Percentiles rank a stretch among this genome's conserved stretches.
phyloP scores from a whole-genome alignment of 331 rosid genomes.

The Malus hybrid region DNA sequence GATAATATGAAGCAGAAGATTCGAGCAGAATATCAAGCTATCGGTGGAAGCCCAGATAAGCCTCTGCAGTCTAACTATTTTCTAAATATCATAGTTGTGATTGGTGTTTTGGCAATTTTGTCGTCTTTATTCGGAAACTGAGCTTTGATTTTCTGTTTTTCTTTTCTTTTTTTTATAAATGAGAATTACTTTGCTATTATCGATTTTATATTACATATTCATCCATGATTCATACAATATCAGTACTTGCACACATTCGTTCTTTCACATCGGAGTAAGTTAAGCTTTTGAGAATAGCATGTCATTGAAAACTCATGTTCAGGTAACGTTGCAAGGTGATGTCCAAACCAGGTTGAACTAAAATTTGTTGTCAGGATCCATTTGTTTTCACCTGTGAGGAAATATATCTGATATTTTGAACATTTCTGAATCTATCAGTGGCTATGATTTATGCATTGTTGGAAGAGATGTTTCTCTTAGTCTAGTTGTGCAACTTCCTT shows the following conservation, averaged over 20 bases:
- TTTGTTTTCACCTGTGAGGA: too few species aligned
- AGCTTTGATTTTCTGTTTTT: constrained; percentile 3
- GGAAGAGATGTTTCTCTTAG: too few species aligned
- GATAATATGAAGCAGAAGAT: constrained; percentile 77
- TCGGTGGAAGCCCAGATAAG: constrained; percentile 94
- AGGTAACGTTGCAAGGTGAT: too few species aligned
- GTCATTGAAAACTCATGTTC: background rate
- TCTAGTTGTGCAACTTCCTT: too few species aligned
- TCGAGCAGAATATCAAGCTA: constrained; percentile 68
- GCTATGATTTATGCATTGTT: too few species aligned
- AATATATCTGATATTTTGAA: too few species aligned
- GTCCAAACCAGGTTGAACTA: too few species aligned
- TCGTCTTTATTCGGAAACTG: constrained; percentile 66
- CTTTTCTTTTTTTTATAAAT: background rate
- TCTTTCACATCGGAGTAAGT: background rate
- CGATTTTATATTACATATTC: background rate
- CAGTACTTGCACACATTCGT: background rate
- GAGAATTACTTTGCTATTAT: background rate
- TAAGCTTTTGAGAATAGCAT: background rate
- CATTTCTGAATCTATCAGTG: too few species aligned
- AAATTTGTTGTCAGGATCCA: too few species aligned
- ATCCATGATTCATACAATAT: background rate
- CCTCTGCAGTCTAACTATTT: constrained; percentile 70
- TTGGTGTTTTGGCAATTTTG: constrained; percentile 77
- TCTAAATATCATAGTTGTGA: constrained; percentile 58